Percentiles rank a stretch among this genome's conserved stretches.
These are phyloP conservation scores for Irpex sp. DNA, from an alignment of 1,284 basidiomycete genomes.

Conservation along the genomic window DNA sequence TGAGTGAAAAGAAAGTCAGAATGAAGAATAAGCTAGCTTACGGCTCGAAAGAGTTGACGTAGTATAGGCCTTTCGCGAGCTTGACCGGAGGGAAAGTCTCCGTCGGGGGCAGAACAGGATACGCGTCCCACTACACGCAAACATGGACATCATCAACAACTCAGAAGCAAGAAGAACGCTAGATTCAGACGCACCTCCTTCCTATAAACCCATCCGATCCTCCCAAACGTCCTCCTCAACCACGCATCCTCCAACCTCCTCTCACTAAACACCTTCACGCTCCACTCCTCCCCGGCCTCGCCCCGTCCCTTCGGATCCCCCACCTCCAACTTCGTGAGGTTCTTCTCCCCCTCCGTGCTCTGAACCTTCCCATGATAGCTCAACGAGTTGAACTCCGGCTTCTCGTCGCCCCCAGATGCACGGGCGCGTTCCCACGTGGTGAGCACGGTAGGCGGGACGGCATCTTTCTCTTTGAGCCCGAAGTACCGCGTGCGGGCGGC, in stretches of 20 bases:
- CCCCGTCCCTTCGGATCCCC: not conserved
- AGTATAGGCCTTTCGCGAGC: constrained; percentile 77
- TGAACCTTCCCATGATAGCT: constrained; percentile 73
- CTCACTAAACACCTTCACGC: constrained; percentile 87
- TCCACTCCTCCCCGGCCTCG: constrained; percentile 36
- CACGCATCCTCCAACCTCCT: constrained; percentile 62
- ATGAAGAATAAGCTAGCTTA: constrained; percentile 20
- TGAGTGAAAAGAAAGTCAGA: not conserved
- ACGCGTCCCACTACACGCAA: constrained; percentile 66
- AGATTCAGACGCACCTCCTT: constrained; percentile 57
- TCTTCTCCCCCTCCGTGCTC: constrained; percentile 23
- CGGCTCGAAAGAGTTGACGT: constrained; percentile 86
- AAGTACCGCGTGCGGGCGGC: constrained; percentile 73
- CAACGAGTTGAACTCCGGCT: constrained; percentile 85
- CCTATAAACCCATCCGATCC: constrained; percentile 80
- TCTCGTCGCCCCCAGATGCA: constrained; percentile 36
- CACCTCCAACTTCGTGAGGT: constrained; percentile 16
- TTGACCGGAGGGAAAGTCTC: constrained; percentile 71
- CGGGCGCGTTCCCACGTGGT: constrained; percentile 64
- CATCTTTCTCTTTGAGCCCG: constrained; percentile 41
- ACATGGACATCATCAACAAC: constrained; percentile 2
- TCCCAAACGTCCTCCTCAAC: constrained; percentile 64
- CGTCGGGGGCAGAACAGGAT: constrained; percentile 70
- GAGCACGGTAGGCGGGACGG: constrained; percentile 67
- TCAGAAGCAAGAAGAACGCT: not conserved